These are phyloP conservation scores for Cutaneotrichosporon daszewskae DNA, from an alignment of 1,284 basidiomycete species.

Conservation along the genomic window DNA sequence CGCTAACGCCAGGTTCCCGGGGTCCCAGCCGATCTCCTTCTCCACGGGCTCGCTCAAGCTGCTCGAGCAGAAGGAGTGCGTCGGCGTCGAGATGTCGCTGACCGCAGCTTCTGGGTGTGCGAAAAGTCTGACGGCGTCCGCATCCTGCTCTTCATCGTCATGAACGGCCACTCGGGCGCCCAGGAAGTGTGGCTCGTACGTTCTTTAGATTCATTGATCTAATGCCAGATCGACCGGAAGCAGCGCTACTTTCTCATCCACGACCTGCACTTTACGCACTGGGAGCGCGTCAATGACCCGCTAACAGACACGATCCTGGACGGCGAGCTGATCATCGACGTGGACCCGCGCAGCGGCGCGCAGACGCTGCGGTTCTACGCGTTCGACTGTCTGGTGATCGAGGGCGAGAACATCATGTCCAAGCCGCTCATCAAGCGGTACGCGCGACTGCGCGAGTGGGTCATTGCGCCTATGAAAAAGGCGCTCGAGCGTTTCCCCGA, in stretches of 20 bases:
- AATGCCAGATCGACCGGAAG: conserved; percentile 81
- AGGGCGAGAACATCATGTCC: conserved; percentile 79
- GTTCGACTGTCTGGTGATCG: conserved; percentile 88
- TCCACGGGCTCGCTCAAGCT: conserved; percentile 61
- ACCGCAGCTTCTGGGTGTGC: conserved; percentile 89
- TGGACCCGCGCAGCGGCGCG: conserved; percentile 70
- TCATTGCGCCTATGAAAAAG: conserved; percentile 71
- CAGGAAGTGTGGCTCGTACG: conserved; percentile 77
- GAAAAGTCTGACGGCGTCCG: conserved; percentile 99
- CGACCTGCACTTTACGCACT: conserved; percentile 83
- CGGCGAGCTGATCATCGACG: conserved; percentile 89
- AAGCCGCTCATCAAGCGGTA: conserved; percentile 80
- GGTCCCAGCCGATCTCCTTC: conserved; percentile 90
- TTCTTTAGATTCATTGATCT: not conserved
- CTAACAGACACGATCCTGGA: conserved; percentile 80
- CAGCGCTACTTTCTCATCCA: conserved; percentile 72
- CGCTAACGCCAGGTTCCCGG: conserved; percentile 65
- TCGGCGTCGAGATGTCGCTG: not conserved
- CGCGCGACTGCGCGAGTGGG: conserved; percentile 74
- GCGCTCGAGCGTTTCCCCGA: conserved; percentile 61
- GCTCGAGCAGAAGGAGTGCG: conserved; percentile 78
- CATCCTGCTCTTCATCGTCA: conserved; percentile 75
- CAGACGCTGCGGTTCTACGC: conserved; percentile 74
- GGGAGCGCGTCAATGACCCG: conserved; percentile 60
- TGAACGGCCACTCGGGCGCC: conserved; percentile 50